phyloP scores from a whole-genome alignment of 805 yeast species.

The Candida michaelii region DNA sequence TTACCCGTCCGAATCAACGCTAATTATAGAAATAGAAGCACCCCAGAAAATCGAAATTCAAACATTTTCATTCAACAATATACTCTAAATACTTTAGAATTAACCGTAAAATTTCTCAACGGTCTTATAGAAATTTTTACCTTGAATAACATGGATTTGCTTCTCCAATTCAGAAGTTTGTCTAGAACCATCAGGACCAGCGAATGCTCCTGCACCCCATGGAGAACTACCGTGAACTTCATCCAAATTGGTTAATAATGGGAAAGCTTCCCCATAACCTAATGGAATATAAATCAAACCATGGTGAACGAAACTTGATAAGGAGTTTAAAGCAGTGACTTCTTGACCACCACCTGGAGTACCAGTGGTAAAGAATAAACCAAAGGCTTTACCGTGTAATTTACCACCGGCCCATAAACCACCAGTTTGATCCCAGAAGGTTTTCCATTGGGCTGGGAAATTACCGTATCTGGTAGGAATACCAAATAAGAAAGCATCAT shows the following conservation, averaged over 20 bases:
- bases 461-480: conserved; percentile 85
- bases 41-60: background rate
- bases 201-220: conserved; percentile 83
- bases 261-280: conserved; percentile 62
- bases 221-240: conserved; percentile 81
- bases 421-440: conserved; percentile 79
- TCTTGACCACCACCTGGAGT: conserved; percentile 85
- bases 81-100: background rate
- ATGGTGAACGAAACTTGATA: conserved; percentile 72
- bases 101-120: conserved; percentile 19
- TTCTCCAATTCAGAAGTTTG: conserved; percentile 62
- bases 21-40: too few relatives aligned
- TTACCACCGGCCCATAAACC: conserved; percentile 76
- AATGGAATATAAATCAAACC: conserved; percentile 80
- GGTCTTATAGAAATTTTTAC: conserved; percentile 51
- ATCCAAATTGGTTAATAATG: conserved; percentile 51
- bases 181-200: conserved; percentile 78
- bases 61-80: background rate
- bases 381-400: conserved; percentile 71
- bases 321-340: conserved; percentile 59
- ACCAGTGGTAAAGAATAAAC: conserved; percentile 72
- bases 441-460: conserved; percentile 73
- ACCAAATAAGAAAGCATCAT: conserved; percentile 85
- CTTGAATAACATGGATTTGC: conserved; percentile 65
- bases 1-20: too few relatives aligned